A percentile compares a stretch with the other conserved stretches of the same genome.
Evolutionary conservation across 257 asterid species (phyloP).

Genomic region (Primulina eburnea): DNA sequence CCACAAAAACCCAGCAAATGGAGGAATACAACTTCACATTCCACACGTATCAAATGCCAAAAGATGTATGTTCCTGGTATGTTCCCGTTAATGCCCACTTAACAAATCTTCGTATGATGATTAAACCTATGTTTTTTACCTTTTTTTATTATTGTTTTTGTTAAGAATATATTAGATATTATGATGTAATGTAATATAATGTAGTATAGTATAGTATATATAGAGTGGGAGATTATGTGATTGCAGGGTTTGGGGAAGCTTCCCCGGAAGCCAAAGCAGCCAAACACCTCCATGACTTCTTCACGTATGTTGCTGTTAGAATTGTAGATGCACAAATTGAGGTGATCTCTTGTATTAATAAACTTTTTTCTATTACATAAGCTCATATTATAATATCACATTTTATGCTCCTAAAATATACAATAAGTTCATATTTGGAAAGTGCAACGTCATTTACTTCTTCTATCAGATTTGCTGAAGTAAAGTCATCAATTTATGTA

Average conservation of each 20-base stretch:
- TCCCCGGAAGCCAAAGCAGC: constrained; percentile 88
- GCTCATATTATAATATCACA: no score
- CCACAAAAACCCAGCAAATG: constrained; percentile 29
- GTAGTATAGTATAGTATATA: no score
- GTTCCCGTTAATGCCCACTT: constrained; percentile 10
- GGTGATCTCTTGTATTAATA: constrained; percentile 36
- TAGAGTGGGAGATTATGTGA: no score
- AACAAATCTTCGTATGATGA: no score
- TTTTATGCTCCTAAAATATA: no score
- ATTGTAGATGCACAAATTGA: constrained; percentile 73
- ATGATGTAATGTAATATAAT: no score
- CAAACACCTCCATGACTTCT: constrained; percentile 71
- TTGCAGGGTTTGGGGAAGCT: constrained; percentile 79
- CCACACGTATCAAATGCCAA: constrained; percentile 48
- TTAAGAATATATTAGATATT: no score
- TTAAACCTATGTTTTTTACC: no score
- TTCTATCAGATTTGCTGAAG: background rate
- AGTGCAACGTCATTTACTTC: no score
- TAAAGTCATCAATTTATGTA: background rate
- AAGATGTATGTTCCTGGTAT: constrained; percentile 95
- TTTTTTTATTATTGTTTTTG: no score
- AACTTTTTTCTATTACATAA: background rate
- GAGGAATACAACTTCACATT: constrained; percentile 29
- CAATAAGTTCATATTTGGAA: no score
- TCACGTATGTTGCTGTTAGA: constrained; percentile 71